Base-by-base conservation (phyloP, 345 rosid species). In the Lumnitzera racemosa region DNA sequence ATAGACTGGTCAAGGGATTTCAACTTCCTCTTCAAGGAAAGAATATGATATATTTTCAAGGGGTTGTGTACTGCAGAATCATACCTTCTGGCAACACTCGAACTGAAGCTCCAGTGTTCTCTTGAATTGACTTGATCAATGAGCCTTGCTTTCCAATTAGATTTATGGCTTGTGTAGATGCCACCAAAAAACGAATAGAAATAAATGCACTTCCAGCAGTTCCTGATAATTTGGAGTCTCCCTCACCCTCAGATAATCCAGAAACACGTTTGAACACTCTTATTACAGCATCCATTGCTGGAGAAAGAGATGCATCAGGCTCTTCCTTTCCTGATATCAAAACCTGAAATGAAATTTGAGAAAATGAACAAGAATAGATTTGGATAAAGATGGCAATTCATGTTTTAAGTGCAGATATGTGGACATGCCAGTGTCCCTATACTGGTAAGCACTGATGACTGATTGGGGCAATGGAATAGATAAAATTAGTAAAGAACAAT, bases 141-240 rank as follows among this genome's bases (percentile, higher is more conserved):
- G 87, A 88, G 12, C 97, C 99, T 62, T 94, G 97, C 72, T 88
- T 94, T 49, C 99, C 97, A 41, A 94, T 94, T 47, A 94, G 77
- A 74, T 79, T 86, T 10, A 87, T 90, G 1, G 96, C 99, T 67
- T 94, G 99, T 0, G 92, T 74, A 43, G 90, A 83, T 12, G 97
- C 87, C 68, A 86, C 96, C 82, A 94, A 61, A 51, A 90, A 72
- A 64, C 83, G 74, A 17, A 84, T 66, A 14, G 95, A 88, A 70
- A 72, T 84, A 79, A 82, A 80, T 20, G 76, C 81, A 73, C 56
- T 70, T 29, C 64, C 76, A 50, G 77, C 66, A 53, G 74, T 64
- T 25, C 65, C 78, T 11, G 74, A 56, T 7, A 36, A 57, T 15
- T 53, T 59, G 25, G 53, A 58, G 57, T 72, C 77, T 56, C 65